phyloP scores from a whole-genome alignment of 2,329 filamentous ascomycete genomes.

The Xylariaceae sp. region DNA sequence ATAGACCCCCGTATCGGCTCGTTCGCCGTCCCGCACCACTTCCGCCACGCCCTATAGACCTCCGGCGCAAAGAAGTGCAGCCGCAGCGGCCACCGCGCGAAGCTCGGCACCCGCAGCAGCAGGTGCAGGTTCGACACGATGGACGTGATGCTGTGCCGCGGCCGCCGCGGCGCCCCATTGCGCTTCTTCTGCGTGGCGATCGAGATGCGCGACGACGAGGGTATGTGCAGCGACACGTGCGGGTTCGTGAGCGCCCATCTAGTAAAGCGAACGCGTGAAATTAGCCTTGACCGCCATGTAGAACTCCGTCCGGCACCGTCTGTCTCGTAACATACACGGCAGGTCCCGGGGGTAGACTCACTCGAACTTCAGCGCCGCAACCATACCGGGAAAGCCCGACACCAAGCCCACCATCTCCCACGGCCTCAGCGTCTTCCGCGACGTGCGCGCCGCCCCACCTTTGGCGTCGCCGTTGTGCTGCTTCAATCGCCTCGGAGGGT shows the following conservation, averaged over 20 bases:
- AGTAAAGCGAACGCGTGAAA: conserved; percentile 11
- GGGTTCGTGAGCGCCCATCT: conserved; percentile 93
- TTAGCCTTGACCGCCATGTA: no score
- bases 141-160: conserved; percentile 58
- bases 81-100: conserved; percentile 75
- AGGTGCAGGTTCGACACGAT: conserved; percentile 78
- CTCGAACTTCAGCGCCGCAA: conserved; percentile 92
- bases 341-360: conserved; percentile 40
- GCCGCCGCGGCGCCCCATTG: conserved; percentile 52
- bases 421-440: conserved; percentile 63
- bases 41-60: conserved; percentile 64
- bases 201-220: conserved; percentile 55
- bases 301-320: no score
- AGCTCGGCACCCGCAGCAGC: conserved; percentile 73
- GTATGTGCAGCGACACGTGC: conserved; percentile 74
- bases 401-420: conserved; percentile 91
- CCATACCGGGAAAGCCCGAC: conserved; percentile 80
- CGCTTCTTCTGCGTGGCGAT: conserved; percentile 46
- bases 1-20: conserved; percentile 45
- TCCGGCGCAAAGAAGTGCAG: conserved; percentile 74
- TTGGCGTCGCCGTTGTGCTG: conserved; percentile 86
- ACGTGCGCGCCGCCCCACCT: conserved; percentile 78
- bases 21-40: conserved; percentile 47
- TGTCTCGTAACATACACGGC: neutral
- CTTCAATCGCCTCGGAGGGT: conserved; percentile 76